phyloP scores from a whole-genome alignment of 192 early-diverging fungal genomes.

The Coemansia sp. region DNA sequence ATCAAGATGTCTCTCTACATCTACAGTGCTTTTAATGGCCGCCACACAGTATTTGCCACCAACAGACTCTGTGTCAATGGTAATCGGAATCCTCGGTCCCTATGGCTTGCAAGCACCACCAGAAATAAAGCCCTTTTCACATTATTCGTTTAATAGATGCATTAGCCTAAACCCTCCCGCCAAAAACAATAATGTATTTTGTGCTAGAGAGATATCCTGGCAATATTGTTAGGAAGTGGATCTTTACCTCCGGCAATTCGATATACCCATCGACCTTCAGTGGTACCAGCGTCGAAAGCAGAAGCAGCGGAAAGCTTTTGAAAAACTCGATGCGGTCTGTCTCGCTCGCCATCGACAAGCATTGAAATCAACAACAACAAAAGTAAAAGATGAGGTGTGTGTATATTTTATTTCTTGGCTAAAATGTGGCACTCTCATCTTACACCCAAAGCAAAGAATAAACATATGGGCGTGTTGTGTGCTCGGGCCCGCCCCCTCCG shows the following conservation, averaged over 20 bases:
- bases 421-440: too few species aligned
- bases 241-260: constrained; percentile 14
- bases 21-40: constrained; percentile 27
- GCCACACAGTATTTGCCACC: constrained; percentile 19
- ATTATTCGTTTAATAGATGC: too few species aligned
- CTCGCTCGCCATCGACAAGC: background rate
- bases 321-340: constrained; percentile 45
- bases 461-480: background rate
- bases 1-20: constrained; percentile 6
- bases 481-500: too few species aligned
- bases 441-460: too few species aligned
- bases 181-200: background rate
- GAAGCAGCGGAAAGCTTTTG: constrained; percentile 34
- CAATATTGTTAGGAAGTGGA: background rate
- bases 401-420: too few species aligned
- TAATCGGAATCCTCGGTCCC: constrained; percentile 8
- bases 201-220: background rate
- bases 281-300: constrained; percentile 25
- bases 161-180: too few species aligned
- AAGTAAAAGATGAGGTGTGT: background rate
- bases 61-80: constrained; percentile 11
- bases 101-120: background rate
- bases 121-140: background rate
- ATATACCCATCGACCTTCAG: constrained; percentile 35
- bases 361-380: background rate